Conservation (phyloP, 2,329 filamentous ascomycete genomes). For the Fusarium liriodendri region DNA sequence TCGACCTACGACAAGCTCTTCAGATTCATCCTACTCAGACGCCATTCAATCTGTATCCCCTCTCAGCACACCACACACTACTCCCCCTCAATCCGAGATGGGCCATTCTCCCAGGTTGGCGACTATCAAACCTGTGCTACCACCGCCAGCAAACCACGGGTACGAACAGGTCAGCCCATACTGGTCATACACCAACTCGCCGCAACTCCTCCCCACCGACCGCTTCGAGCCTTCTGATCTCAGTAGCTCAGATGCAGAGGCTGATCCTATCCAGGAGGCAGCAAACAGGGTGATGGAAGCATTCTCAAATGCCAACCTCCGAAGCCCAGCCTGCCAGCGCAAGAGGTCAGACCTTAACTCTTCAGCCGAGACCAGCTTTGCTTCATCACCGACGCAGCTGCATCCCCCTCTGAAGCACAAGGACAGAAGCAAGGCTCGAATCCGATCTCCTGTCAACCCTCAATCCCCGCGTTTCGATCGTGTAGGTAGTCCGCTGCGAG, state of each 20-base stretch:
- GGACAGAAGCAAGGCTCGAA: slow-evolving; percentile 37
- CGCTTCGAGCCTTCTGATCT: slow-evolving; percentile 34
- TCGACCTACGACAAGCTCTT: slow-evolving; percentile 46
- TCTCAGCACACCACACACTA: slow-evolving; percentile 54
- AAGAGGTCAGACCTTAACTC: slow-evolving; percentile 31
- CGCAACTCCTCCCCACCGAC: slow-evolving; percentile 27
- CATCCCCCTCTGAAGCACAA: slow-evolving; percentile 52
- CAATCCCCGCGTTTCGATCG: slow-evolving; percentile 5
- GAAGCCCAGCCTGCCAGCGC: slow-evolving; percentile 23
- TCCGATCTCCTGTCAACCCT: slow-evolving; percentile 20
- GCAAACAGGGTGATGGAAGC: slow-evolving; percentile 48
- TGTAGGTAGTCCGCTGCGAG: slow-evolving; percentile 20
- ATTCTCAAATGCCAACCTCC: slow-evolving; percentile 43
- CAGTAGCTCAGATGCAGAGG: slow-evolving; percentile 25
- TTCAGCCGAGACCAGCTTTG: slow-evolving; percentile 30
- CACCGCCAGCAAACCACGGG: slow-evolving; percentile 1
- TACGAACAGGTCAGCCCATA: slow-evolving; percentile 31
- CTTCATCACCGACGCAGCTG: slow-evolving; percentile 51
- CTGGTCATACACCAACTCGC: slow-evolving; percentile 38
- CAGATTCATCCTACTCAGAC: slow-evolving; percentile 54
- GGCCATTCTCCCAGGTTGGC: slow-evolving; percentile 38
- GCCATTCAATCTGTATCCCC: slow-evolving; percentile 50
- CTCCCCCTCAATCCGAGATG: slow-evolving; percentile 55
- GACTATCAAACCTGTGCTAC: slow-evolving; percentile 16
- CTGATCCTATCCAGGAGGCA: slow-evolving; percentile 47